phyloP scores from a whole-genome alignment of 371 early-diverging fungal genomes.

The Apophysomyces ossiformis region DNA sequence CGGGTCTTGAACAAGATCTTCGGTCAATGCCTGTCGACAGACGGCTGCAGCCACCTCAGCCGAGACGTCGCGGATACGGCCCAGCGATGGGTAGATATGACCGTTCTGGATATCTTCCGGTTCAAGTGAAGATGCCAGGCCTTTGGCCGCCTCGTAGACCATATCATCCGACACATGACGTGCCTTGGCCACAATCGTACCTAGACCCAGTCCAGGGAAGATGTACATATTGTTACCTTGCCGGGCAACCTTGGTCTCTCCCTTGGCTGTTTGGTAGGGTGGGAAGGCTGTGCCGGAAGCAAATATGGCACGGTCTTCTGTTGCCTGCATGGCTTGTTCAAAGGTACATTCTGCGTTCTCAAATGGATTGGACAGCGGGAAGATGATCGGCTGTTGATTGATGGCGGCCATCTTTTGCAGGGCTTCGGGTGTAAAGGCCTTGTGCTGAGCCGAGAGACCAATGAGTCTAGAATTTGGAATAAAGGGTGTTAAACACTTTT shows the following conservation, averaged over 20 bases:
- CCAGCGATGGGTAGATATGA: slow-evolving; percentile 80
- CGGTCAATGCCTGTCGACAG: slow-evolving; percentile 66
- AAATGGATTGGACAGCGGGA: slow-evolving; percentile 91
- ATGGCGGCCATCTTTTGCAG: slow-evolving; percentile 71
- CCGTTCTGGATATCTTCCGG: slow-evolving; percentile 67
- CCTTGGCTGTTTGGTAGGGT: slow-evolving; percentile 64
- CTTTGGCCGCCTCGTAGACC: slow-evolving; percentile 80
- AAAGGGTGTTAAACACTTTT: not conserved
- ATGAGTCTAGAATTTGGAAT: slow-evolving; percentile 54
- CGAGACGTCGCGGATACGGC: slow-evolving; percentile 83
- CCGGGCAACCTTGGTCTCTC: slow-evolving; percentile 64
- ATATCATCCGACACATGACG: slow-evolving; percentile 75
- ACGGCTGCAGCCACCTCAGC: slow-evolving; percentile 82
- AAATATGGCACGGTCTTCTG: slow-evolving; percentile 84
- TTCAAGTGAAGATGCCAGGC: slow-evolving; percentile 79
- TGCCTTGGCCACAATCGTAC: slow-evolving; percentile 75
- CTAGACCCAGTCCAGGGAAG: slow-evolving; percentile 91
- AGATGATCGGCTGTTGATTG: slow-evolving; percentile 86
- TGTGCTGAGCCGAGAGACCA: slow-evolving; percentile 79
- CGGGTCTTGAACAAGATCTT: slow-evolving; percentile 53
- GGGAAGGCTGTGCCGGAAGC: slow-evolving; percentile 96
- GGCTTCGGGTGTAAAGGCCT: slow-evolving; percentile 71
- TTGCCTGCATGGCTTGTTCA: slow-evolving; percentile 82
- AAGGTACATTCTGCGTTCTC: slow-evolving; percentile 92
- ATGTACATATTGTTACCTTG: slow-evolving; percentile 92